phyloP scores from a whole-genome alignment of 192 early-diverging fungal genomes.

The Entrophospora sp. region DNA sequence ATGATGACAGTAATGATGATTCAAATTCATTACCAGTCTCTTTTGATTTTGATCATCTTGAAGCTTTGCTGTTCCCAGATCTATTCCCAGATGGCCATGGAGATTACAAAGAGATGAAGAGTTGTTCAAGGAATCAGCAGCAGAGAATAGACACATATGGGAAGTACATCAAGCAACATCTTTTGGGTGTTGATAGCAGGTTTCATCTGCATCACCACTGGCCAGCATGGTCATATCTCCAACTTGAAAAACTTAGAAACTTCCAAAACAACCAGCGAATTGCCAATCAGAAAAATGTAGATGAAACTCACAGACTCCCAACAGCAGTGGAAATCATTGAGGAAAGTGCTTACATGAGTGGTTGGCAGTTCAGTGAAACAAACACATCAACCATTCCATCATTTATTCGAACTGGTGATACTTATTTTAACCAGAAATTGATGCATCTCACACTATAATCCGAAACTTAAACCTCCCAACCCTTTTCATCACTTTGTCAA shows the following conservation, averaged over 20 bases:
- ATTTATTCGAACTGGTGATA: slow-evolving; percentile 1
- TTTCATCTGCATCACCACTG: not conserved
- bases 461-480: not conserved
- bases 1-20: not conserved
- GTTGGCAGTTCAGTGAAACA: not conserved
- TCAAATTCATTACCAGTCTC: not conserved
- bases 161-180: not conserved
- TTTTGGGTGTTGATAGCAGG: not conserved
- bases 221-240: not conserved
- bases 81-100: not conserved
- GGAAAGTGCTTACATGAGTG: not conserved
- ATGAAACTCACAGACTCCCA: not conserved
- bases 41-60: not conserved
- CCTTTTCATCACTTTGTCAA: slow-evolving; percentile 1
- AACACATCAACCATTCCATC: not conserved
- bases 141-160: not conserved
- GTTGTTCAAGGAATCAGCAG: no score
- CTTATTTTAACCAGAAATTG: not conserved
- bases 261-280: not conserved
- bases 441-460: not conserved
- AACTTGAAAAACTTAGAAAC: not conserved
- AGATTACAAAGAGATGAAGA: not conserved
- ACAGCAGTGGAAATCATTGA: not conserved
- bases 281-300: not conserved
- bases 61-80: not conserved